Evolutionary conservation across 805 yeast genomes (phyloP).

Genomic region (Ogataea glucozyma): DNA sequence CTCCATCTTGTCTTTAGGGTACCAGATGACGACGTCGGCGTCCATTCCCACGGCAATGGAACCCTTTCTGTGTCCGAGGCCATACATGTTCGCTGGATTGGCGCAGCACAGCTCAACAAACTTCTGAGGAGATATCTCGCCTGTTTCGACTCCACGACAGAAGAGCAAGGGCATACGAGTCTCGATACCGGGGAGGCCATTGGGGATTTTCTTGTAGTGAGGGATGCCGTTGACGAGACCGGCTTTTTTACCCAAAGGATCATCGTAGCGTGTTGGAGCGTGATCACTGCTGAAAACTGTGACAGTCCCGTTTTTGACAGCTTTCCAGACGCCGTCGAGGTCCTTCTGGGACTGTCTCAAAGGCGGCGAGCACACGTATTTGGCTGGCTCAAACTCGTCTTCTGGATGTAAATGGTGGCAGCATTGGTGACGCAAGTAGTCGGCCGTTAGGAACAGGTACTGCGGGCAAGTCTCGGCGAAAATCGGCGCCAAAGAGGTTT

Average conservation of each 20-base stretch:
- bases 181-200: slow-evolving; percentile 52
- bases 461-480: slow-evolving; percentile 55
- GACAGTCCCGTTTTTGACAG: slow-evolving; percentile 47
- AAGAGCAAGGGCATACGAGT: slow-evolving; percentile 46
- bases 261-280: slow-evolving; percentile 45
- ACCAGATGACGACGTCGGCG: slow-evolving; percentile 52
- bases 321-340: slow-evolving; percentile 46
- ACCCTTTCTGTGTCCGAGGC: slow-evolving; percentile 43
- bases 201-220: slow-evolving; percentile 46
- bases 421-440: slow-evolving; percentile 32
- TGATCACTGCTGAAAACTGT: slow-evolving; percentile 49
- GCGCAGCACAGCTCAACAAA: slow-evolving; percentile 47
- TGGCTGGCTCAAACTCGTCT: slow-evolving; percentile 48
- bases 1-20: slow-evolving; percentile 38
- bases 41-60: slow-evolving; percentile 46
- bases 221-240: slow-evolving; percentile 43
- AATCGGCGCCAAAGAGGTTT: slow-evolving; percentile 42
- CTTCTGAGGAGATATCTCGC: slow-evolving; percentile 41
- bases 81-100: slow-evolving; percentile 49
- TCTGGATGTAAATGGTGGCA: slow-evolving; percentile 29
- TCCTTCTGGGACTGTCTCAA: slow-evolving; percentile 42
- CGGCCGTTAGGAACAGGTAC: slow-evolving; percentile 45
- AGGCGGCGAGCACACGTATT: slow-evolving; percentile 53
- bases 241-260: slow-evolving; percentile 42
- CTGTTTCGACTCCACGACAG: slow-evolving; percentile 45